Conservation (phyloP, 169 alveolate species). For the Cryptosporidium sp. region DNA sequence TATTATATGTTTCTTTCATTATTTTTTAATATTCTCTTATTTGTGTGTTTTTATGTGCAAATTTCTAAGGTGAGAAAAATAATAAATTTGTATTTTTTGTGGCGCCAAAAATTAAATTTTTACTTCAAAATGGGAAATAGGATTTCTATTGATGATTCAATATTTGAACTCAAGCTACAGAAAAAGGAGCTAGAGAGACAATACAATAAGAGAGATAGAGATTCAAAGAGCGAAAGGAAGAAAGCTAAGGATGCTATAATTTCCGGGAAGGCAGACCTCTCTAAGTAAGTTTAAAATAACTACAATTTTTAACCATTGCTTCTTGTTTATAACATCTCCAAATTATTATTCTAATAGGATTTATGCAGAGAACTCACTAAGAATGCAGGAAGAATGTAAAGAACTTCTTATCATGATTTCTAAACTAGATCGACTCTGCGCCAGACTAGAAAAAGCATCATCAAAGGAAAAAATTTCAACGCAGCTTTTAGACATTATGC, state of each 20-base stretch:
- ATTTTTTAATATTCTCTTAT: not conserved
- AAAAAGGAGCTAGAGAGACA: constrained; percentile 58
- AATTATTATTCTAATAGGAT: not conserved
- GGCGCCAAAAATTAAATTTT: not conserved
- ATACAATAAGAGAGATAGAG: constrained; percentile 48
- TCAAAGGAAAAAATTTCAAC: constrained; percentile 51
- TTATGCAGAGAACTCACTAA: constrained; percentile 63
- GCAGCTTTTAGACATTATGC: constrained; percentile 35
- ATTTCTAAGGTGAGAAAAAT: too few species aligned
- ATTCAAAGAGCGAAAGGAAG: constrained; percentile 43
- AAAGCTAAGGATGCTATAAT: constrained; percentile 67
- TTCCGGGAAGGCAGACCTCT: constrained; percentile 36
- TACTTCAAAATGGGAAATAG: constrained; percentile 40
- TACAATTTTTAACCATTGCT: not conserved
- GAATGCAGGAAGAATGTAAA: constrained; percentile 50
- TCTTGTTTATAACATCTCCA: not conserved
- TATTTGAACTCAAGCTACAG: constrained; percentile 62
- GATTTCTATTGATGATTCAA: constrained; percentile 67
- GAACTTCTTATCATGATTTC: constrained; percentile 62
- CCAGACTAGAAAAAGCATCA: constrained; percentile 60
- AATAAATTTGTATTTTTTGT: not conserved
- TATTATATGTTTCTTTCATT: not conserved
- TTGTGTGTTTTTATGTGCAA: too few species aligned
- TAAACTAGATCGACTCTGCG: constrained; percentile 47
- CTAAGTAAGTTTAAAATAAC: constrained; percentile 41